Evolutionary conservation across 2,329 filamentous ascomycete species (phyloP).

Genomic region (Monosporascus ibericus): DNA sequence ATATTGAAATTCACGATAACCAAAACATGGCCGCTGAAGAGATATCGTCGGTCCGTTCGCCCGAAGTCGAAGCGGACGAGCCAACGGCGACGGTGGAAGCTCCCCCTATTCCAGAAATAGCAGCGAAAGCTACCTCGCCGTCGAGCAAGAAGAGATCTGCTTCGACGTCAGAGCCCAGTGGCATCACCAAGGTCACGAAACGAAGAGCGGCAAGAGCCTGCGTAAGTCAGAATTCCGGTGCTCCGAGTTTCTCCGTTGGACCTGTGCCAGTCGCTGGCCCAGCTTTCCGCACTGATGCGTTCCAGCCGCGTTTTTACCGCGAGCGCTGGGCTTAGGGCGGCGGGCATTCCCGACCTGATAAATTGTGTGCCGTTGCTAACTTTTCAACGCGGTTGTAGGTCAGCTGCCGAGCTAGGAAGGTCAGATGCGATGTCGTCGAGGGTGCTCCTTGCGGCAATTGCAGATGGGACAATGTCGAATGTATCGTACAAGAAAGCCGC

Average conservation of each 20-base stretch:
- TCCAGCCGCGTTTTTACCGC: neutral
- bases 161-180: conserved; percentile 26
- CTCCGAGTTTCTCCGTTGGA: neutral
- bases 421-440: conserved; percentile 89
- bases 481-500: conserved; percentile 73
- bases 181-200: conserved; percentile 54
- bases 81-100: conserved; percentile 9
- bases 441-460: conserved; percentile 85
- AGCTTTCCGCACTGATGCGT: neutral
- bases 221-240: conserved; percentile 44
- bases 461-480: conserved; percentile 72
- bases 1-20: neutral
- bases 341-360: neutral
- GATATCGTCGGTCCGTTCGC: conserved; percentile 15
- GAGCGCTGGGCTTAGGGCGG: neutral
- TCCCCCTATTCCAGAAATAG: conserved; percentile 8
- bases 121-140: conserved; percentile 11
- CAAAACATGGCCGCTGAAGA: conserved; percentile 19
- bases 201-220: conserved; percentile 87
- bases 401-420: conserved; percentile 75
- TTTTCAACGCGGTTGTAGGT: neutral
- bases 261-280: neutral
- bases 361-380: neutral
- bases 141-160: conserved; percentile 25
- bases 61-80: conserved; percentile 17